Evolutionary conservation across 352 stramenopile genomes (phyloP).

Genomic region (Pseudoperonospora humuli): DNA sequence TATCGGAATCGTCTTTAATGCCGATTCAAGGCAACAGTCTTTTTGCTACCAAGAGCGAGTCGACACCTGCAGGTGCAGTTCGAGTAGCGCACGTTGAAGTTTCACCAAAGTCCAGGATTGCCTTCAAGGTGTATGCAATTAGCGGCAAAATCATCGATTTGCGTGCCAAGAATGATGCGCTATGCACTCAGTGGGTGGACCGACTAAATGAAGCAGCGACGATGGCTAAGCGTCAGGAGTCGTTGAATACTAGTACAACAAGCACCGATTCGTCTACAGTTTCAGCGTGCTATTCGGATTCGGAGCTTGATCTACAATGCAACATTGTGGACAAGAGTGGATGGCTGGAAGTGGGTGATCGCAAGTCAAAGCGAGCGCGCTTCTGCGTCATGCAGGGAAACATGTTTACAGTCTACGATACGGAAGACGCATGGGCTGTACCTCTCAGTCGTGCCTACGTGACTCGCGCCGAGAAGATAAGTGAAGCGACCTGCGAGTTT

Average conservation of each 20-base stretch:
- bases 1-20: constrained; percentile 47
- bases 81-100: constrained; percentile 73
- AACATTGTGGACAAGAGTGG: constrained; percentile 78
- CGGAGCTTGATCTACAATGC: constrained; percentile 54
- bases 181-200: constrained; percentile 70
- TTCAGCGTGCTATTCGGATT: constrained; percentile 59
- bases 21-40: constrained; percentile 53
- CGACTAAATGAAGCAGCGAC: constrained; percentile 58
- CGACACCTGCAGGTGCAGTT: constrained; percentile 52
- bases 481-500: constrained; percentile 49
- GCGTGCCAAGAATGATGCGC: constrained; percentile 65
- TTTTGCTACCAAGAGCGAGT: constrained; percentile 69
- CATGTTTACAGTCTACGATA: constrained; percentile 83
- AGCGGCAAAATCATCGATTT: constrained; percentile 82
- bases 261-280: constrained; percentile 63
- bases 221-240: constrained; percentile 70
- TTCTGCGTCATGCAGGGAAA: constrained; percentile 74
- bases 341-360: constrained; percentile 69
- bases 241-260: constrained; percentile 60
- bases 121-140: constrained; percentile 77
- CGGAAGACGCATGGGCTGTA: constrained; percentile 72
- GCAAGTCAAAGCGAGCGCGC: constrained; percentile 61
- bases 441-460: constrained; percentile 72
- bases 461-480: constrained; percentile 57
- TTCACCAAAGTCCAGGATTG: constrained; percentile 67